Percentiles rank a stretch among this genome's conserved stretches.
These are phyloP conservation scores for Ceratobasidium sp. DNA, from an alignment of 1,284 basidiomycete genomes.

Conservation along the genomic window DNA sequence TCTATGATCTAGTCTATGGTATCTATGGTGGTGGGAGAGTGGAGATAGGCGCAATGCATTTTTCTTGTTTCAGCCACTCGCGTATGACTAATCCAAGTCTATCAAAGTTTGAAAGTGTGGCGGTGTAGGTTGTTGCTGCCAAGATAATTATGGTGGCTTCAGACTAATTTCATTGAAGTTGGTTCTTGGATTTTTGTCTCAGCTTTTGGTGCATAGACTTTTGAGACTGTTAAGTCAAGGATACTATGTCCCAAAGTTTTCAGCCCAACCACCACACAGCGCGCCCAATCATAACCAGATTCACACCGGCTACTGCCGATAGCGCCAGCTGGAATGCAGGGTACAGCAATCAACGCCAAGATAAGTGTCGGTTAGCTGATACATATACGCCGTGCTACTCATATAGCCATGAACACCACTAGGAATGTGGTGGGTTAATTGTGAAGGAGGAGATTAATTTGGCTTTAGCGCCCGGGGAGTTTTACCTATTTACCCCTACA, in stretches of 20 bases:
- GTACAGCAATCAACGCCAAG: no score
- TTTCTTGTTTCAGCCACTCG: slow-evolving; percentile 45
- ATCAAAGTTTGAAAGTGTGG: slow-evolving; percentile 34
- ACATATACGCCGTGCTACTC: no score
- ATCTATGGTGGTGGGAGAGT: slow-evolving; percentile 25
- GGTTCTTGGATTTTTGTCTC: no score
- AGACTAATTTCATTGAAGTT: not conserved
- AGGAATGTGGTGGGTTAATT: no score
- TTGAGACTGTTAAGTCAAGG: no score
- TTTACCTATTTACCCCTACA: not conserved
- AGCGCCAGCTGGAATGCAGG: no score
- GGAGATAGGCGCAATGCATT: slow-evolving; percentile 45
- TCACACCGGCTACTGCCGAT: no score
- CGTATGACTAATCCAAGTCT: slow-evolving; percentile 31
- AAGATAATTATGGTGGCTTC: not conserved
- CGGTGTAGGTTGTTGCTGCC: slow-evolving; percentile 5
- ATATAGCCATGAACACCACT: no score
- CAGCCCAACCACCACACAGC: not conserved
- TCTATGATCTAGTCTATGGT: slow-evolving; percentile 33
- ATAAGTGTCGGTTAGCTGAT: no score
- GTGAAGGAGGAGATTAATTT: not conserved
- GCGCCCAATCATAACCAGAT: not conserved
- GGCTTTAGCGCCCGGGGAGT: not conserved
- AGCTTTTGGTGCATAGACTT: no score
- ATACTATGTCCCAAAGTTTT: no score